phyloP scores from a whole-genome alignment of 768 basidiomycete species.

The Multifurca ochricompacta region DNA sequence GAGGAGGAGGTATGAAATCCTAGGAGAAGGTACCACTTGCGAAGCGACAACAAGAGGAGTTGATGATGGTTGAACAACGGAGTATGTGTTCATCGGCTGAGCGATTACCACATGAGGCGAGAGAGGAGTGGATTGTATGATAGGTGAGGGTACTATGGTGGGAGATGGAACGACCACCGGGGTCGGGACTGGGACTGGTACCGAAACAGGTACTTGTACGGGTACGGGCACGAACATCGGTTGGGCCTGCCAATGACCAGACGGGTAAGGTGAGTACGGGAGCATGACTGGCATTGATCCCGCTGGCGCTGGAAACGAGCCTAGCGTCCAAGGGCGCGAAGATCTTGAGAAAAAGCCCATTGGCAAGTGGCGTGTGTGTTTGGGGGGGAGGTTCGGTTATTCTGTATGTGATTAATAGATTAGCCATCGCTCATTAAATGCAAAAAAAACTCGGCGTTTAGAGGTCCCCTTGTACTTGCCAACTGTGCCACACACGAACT shows the following conservation, averaged over 20 bases:
- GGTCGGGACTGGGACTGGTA: background rate
- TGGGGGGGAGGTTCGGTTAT: background rate
- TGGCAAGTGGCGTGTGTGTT: background rate
- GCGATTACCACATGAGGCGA: too few relatives aligned
- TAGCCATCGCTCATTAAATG: background rate
- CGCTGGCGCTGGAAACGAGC: slow-evolving; percentile 1
- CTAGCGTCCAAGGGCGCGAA: background rate
- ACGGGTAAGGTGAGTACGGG: background rate
- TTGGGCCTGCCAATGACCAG: background rate
- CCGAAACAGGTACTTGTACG: background rate
- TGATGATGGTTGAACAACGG: too few relatives aligned
- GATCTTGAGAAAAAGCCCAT: background rate
- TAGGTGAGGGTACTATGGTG: too few relatives aligned
- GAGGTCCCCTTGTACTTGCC: background rate
- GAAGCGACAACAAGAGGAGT: too few relatives aligned
- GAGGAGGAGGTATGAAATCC: too few relatives aligned
- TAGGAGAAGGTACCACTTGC: too few relatives aligned
- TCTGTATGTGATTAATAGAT: background rate
- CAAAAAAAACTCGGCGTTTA: background rate
- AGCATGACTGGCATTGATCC: background rate
- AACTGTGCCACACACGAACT: background rate
- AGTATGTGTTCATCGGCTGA: too few relatives aligned
- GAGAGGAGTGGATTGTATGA: too few relatives aligned
- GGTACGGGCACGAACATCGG: background rate
- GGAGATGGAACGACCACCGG: too few relatives aligned